These are phyloP conservation scores for Saccharomyces paradoxus DNA, from an alignment of 805 yeast genomes.

Conservation along the genomic window DNA sequence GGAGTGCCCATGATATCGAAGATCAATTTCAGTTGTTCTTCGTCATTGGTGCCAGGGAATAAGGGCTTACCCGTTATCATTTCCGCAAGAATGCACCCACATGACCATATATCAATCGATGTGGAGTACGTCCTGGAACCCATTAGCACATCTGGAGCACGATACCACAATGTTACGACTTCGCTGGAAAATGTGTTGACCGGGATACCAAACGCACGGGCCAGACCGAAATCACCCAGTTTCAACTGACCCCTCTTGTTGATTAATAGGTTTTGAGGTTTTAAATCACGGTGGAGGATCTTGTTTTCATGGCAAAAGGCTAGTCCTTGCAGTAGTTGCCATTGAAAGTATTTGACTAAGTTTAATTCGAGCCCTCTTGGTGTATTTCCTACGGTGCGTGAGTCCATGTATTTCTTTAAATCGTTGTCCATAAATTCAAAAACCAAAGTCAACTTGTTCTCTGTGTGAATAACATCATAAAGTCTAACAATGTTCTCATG, in stretches of 20 bases:
- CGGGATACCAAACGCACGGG: slow-evolving; percentile 96
- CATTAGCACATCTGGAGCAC: slow-evolving; percentile 90
- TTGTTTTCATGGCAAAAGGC: slow-evolving; percentile 92
- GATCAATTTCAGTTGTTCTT: slow-evolving; percentile 91
- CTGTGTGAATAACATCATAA: slow-evolving; percentile 91
- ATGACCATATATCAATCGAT: slow-evolving; percentile 98
- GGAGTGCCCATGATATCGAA: slow-evolving; percentile 93
- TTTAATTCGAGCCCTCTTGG: slow-evolving; percentile 33
- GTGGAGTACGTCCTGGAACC: slow-evolving; percentile 97
- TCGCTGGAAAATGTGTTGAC: slow-evolving; percentile 95
- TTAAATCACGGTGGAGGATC: slow-evolving; percentile 88
- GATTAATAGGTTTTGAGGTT: slow-evolving; percentile 91
- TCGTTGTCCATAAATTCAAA: slow-evolving; percentile 92
- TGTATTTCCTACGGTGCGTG: slow-evolving; percentile 30
- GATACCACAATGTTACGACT: slow-evolving; percentile 95
- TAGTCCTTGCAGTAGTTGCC: slow-evolving; percentile 84
- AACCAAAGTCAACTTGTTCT: slow-evolving; percentile 86
- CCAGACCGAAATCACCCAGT: slow-evolving; percentile 88
- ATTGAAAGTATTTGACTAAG: slow-evolving; percentile 84
- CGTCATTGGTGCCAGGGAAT: slow-evolving; percentile 96
- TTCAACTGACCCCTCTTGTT: slow-evolving; percentile 93
- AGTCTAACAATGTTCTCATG: slow-evolving; percentile 89
- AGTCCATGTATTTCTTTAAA: slow-evolving; percentile 93
- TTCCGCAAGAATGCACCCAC: slow-evolving; percentile 96
- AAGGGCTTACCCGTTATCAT: slow-evolving; percentile 93